Conservation (phyloP, 352 stramenopile species). For the Phytophthora sojae region DNA sequence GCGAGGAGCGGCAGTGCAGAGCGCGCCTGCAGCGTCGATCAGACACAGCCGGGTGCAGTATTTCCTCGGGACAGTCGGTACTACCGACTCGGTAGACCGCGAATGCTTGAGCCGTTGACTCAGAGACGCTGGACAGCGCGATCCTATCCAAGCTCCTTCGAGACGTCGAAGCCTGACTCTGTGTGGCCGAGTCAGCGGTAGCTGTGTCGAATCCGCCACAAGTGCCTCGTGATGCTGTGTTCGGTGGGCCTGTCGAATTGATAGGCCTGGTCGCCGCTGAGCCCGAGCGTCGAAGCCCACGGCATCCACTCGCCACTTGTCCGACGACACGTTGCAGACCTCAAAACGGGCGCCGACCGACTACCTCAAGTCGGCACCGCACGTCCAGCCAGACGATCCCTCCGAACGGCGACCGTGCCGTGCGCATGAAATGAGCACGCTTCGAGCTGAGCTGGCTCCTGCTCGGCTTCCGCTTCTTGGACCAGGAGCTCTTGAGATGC, state of each 20-base stretch:
- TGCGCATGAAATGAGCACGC: background rate
- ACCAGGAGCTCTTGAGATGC: background rate
- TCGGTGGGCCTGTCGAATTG: background rate
- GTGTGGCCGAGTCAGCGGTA: background rate
- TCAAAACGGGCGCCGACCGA: constrained; percentile 8
- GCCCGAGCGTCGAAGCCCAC: background rate
- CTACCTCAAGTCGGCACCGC: constrained; percentile 22
- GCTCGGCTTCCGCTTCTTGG: constrained; percentile 5
- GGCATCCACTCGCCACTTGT: background rate
- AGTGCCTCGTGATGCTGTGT: background rate
- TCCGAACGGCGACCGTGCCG: background rate
- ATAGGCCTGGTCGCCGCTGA: background rate
- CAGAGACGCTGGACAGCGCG: background rate
- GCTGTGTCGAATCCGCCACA: background rate
- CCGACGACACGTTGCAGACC: background rate
- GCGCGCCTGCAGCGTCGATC: no score
- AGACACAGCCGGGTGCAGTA: no score
- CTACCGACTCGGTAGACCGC: no score
- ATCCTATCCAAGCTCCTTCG: background rate
- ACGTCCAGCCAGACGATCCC: constrained; percentile 12
- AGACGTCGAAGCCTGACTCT: background rate
- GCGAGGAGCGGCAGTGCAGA: no score
- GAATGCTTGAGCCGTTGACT: background rate
- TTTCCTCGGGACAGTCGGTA: no score
- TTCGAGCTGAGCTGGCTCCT: constrained; percentile 1